phyloP scores from a whole-genome alignment of 768 basidiomycete species.

The Kwoniella bestiolae region DNA sequence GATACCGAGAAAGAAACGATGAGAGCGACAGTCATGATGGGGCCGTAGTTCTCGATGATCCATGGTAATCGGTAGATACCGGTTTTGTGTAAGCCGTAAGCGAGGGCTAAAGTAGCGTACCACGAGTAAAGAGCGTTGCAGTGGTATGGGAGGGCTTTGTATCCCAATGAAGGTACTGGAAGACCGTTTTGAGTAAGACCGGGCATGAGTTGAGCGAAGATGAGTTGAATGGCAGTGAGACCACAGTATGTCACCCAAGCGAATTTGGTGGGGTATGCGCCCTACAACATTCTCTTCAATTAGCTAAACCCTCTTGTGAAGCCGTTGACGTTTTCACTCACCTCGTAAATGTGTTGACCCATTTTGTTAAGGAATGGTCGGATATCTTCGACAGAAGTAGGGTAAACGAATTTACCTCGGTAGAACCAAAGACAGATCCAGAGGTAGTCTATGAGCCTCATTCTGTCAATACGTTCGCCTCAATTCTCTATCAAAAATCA shows the following conservation, averaged over 20 bases:
- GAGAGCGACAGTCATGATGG: constrained; percentile 93
- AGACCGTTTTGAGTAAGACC: constrained; percentile 84
- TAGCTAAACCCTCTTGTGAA: background rate
- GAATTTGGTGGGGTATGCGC: constrained; percentile 85
- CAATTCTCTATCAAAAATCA: background rate
- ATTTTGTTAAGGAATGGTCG: constrained; percentile 77
- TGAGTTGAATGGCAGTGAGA: constrained; percentile 83
- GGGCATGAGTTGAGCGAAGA: constrained; percentile 86
- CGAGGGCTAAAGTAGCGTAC: constrained; percentile 79
- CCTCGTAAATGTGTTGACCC: constrained; percentile 82
- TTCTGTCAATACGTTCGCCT: background rate
- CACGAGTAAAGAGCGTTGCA: constrained; percentile 89
- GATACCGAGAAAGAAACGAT: constrained; percentile 85
- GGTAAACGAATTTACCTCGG: constrained; percentile 77
- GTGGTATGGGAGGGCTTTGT: constrained; percentile 92
- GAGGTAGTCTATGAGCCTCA: constrained; percentile 69
- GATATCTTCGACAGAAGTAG: constrained; percentile 71
- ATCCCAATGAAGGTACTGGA: constrained; percentile 89
- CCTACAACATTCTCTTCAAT: constrained; percentile 61
- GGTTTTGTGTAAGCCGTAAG: constrained; percentile 74
- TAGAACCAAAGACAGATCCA: constrained; percentile 98
- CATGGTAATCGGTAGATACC: constrained; percentile 86
- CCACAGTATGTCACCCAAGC: constrained; percentile 90
- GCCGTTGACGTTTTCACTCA: constrained; percentile 58
- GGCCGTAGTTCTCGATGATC: constrained; percentile 95